Conservation (phyloP, 495 filamentous ascomycete genomes). For the Penicillium bialowiezense region DNA sequence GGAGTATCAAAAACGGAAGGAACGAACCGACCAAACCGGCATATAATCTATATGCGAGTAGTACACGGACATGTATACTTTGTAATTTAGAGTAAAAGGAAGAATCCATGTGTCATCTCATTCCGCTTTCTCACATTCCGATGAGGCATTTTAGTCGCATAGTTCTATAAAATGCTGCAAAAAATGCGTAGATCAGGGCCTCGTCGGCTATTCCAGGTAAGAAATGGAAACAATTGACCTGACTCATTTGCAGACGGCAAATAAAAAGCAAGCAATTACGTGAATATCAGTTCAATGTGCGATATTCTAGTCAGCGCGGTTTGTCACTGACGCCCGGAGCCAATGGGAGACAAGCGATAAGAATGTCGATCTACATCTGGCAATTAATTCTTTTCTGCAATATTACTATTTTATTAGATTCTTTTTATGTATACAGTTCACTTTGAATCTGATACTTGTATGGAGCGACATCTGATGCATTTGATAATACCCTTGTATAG, state of each 20-base stretch:
- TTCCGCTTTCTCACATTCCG: slow-evolving; percentile 13
- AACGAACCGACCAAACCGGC: no score
- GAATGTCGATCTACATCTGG: slow-evolving; percentile 19
- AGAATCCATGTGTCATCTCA: slow-evolving; percentile 1
- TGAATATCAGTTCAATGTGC: slow-evolving; percentile 5
- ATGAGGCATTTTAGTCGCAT: slow-evolving; percentile 21
- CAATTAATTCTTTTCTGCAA: not conserved
- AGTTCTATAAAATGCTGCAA: slow-evolving; percentile 3
- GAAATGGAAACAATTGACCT: not conserved
- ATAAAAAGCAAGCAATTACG: slow-evolving; percentile 4
- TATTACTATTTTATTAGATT: no score
- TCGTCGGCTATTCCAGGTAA: not conserved
- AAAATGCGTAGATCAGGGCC: slow-evolving; percentile 2
- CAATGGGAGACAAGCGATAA: slow-evolving; percentile 37
- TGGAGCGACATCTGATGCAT: not conserved
- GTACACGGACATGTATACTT: no score
- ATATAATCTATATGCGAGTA: no score
- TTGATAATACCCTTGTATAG: no score
- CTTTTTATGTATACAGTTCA: not conserved
- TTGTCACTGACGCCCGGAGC: slow-evolving; percentile 28
- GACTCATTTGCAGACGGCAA: not conserved
- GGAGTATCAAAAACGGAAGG: no score
- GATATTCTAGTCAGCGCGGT: slow-evolving; percentile 33
- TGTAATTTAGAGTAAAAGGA: not conserved
- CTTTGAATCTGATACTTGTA: not conserved